phyloP scores from a whole-genome alignment of 2,329 filamentous ascomycete species.

The Ophiocordyceps sinensis region DNA sequence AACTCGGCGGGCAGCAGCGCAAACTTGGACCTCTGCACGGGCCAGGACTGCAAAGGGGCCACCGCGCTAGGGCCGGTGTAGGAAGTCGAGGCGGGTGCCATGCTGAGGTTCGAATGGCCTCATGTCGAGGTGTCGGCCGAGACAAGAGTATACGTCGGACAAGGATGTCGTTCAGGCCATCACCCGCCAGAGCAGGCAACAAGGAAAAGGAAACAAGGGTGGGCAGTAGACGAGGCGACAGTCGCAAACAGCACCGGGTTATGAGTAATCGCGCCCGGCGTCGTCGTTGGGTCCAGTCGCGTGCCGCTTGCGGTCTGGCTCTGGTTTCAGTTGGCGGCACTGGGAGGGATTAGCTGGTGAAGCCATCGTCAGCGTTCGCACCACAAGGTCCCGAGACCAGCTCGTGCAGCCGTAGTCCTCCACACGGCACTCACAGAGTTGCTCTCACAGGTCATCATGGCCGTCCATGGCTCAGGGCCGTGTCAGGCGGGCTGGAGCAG shows the following conservation, averaged over 20 bases:
- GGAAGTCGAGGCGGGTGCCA: neutral
- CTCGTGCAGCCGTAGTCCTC: conserved; percentile 5
- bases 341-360: neutral
- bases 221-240: no score
- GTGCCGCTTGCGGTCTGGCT: neutral
- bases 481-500: neutral
- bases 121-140: neutral
- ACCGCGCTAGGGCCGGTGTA: neutral
- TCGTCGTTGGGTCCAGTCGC: neutral
- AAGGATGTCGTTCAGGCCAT: neutral
- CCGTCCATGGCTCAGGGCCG: conserved; percentile 5
- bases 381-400: neutral
- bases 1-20: conserved; percentile 19
- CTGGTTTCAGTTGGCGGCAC: neutral
- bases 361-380: no score
- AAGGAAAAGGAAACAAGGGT: neutral
- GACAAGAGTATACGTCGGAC: neutral
- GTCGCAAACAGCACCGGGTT: neutral
- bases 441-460: conserved; percentile 6
- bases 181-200: neutral
- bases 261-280: neutral
- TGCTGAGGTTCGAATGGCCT: neutral
- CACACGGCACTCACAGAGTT: conserved; percentile 8
- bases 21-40: conserved; percentile 8
- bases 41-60: neutral